phyloP scores from a whole-genome alignment of 2,329 filamentous ascomycete genomes.

The Aquanectria penicillioides region DNA sequence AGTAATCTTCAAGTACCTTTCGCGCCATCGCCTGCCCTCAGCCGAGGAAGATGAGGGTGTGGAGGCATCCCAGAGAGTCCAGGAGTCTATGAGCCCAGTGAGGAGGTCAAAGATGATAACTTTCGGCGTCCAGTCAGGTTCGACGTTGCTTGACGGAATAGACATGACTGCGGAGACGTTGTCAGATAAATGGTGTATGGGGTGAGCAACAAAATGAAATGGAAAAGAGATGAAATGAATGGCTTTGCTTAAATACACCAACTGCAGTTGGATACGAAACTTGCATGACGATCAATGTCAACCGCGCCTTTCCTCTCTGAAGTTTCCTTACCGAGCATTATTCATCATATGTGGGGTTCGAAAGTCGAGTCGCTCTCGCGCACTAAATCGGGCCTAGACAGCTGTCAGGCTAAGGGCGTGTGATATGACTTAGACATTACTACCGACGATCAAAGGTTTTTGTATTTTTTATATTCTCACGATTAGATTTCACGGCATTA shows the following conservation, averaged over 20 bases:
- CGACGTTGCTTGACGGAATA: background rate
- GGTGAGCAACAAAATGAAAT: background rate
- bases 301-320: background rate
- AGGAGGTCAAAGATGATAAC: constrained; percentile 54
- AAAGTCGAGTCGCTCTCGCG: background rate
- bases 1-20: constrained; percentile 50
- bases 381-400: background rate
- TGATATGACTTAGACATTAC: too few species aligned
- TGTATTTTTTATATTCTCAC: too few species aligned
- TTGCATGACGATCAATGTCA: background rate
- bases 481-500: too few species aligned
- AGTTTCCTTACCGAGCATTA: background rate
- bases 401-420: too few species aligned
- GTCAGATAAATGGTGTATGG: background rate
- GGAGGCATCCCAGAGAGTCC: constrained; percentile 50
- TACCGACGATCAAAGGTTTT: too few species aligned
- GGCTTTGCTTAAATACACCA: too few species aligned
- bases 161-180: background rate
- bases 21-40: constrained; percentile 48
- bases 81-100: constrained; percentile 52
- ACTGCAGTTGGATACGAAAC: background rate
- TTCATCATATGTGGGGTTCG: background rate
- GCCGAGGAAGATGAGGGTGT: constrained; percentile 36
- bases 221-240: background rate
- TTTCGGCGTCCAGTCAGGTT: constrained; percentile 41